phyloP scores from a whole-genome alignment of 208 protist species.

The Naegleria lovaniensis region DNA sequence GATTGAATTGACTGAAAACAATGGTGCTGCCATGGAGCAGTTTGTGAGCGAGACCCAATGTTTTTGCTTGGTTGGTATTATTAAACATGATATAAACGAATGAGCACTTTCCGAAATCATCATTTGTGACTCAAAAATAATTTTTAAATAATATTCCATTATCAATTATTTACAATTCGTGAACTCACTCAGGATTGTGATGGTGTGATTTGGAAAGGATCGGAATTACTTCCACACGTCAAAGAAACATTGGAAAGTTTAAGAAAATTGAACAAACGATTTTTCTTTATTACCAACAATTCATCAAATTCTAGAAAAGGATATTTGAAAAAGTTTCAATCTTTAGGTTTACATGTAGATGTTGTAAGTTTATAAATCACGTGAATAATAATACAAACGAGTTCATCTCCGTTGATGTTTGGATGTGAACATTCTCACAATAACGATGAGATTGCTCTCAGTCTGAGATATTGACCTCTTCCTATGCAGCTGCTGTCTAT shows the following conservation, averaged over 20 bases:
- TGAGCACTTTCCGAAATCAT: not conserved
- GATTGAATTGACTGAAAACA: not conserved
- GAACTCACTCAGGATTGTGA: conserved; percentile 16
- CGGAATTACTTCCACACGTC: not conserved
- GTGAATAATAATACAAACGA: not conserved
- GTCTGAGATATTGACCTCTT: not conserved
- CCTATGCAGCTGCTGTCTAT: not conserved
- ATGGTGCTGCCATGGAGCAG: not conserved
- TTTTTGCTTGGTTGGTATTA: conserved; percentile 4
- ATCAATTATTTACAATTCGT: too few species aligned
- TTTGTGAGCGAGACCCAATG: not conserved
- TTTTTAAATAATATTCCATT: too few species aligned
- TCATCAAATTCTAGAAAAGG: not conserved
- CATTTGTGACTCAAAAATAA: too few species aligned
- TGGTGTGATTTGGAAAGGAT: conserved; percentile 2
- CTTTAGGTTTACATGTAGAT: not conserved
- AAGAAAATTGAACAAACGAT: not conserved
- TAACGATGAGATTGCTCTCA: not conserved
- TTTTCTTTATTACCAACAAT: conserved; percentile 23
- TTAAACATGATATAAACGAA: not conserved
- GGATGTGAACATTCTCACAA: not conserved
- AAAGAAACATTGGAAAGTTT: not conserved
- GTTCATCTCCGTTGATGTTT: too few species aligned
- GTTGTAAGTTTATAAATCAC: not conserved
- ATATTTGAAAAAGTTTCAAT: conserved; percentile 6